A percentile compares a stretch with the other conserved stretches of the same genome.
phyloP scores from a whole-genome alignment of 179 eudicot genomes.

The Silene noctiflora region DNA sequence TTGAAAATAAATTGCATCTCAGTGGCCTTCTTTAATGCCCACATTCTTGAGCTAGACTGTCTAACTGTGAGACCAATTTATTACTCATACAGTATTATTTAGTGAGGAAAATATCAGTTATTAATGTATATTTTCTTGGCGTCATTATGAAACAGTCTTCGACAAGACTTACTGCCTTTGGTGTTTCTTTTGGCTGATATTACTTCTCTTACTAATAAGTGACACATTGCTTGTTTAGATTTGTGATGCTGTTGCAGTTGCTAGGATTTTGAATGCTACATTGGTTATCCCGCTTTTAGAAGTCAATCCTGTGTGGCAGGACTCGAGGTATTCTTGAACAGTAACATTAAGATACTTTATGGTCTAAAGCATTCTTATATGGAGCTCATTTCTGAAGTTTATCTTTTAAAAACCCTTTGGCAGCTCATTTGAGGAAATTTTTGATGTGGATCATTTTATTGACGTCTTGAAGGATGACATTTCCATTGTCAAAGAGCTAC shows the following conservation, averaged over 20 bases:
- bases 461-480: slow-evolving; percentile 76
- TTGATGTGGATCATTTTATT: slow-evolving; percentile 96
- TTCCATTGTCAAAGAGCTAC: slow-evolving; percentile 75
- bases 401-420: slow-evolving; percentile 19
- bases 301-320: slow-evolving; percentile 98
- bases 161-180: neutral
- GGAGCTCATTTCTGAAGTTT: slow-evolving; percentile 22
- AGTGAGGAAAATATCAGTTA: neutral
- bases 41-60: neutral
- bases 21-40: no score
- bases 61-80: neutral
- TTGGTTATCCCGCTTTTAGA: slow-evolving; percentile 92
- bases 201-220: neutral
- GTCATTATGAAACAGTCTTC: neutral
- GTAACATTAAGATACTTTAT: slow-evolving; percentile 7
- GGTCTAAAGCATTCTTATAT: slow-evolving; percentile 6
- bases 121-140: neutral
- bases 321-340: slow-evolving; percentile 59
- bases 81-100: neutral
- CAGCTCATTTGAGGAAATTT: slow-evolving; percentile 89
- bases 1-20: no score
- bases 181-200: neutral
- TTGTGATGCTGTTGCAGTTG: slow-evolving; percentile 98
- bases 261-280: slow-evolving; percentile 91
- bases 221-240: slow-evolving; percentile 39